A percentile compares a stretch with the other conserved stretches of the same genome.
These are phyloP conservation scores for Pyracantha coccinea DNA, from an alignment of 331 rosid genomes.

Conservation along the genomic window DNA sequence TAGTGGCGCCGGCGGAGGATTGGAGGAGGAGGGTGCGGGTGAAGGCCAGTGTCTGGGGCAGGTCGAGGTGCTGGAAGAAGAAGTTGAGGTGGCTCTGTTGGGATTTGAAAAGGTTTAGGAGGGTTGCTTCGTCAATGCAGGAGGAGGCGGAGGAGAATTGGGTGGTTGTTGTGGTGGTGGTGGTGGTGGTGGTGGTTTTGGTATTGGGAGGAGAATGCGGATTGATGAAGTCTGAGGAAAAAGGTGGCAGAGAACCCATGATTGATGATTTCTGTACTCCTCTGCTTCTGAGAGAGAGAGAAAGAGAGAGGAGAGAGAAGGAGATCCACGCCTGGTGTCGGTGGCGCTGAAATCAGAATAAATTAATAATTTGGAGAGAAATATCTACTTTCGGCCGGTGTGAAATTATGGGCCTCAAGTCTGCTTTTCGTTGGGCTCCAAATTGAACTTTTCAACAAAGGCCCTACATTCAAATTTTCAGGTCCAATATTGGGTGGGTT, in stretches of 20 bases:
- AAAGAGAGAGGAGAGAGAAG: background rate
- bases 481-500: too few species aligned
- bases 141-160: background rate
- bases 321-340: background rate
- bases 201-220: constrained; percentile 1
- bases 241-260: constrained; percentile 75
- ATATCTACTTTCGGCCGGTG: background rate
- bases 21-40: constrained; percentile 70
- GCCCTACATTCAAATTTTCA: too few species aligned
- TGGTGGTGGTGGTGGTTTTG: background rate
- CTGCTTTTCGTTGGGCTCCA: background rate
- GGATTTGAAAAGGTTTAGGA: constrained; percentile 60
- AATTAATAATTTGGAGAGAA: background rate
- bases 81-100: constrained; percentile 91
- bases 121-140: constrained; percentile 48
- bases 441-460: too few species aligned
- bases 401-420: background rate
- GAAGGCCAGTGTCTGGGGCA: constrained; percentile 82
- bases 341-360: constrained; percentile 4
- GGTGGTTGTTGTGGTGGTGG: background rate
- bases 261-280: too few species aligned
- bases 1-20: constrained; percentile 73
- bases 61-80: constrained; percentile 83
- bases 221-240: constrained; percentile 2
- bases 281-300: background rate